Evolutionary conservation across 2,329 filamentous ascomycete genomes (phyloP).

Genomic region (Fusarium heterosporum): DNA sequence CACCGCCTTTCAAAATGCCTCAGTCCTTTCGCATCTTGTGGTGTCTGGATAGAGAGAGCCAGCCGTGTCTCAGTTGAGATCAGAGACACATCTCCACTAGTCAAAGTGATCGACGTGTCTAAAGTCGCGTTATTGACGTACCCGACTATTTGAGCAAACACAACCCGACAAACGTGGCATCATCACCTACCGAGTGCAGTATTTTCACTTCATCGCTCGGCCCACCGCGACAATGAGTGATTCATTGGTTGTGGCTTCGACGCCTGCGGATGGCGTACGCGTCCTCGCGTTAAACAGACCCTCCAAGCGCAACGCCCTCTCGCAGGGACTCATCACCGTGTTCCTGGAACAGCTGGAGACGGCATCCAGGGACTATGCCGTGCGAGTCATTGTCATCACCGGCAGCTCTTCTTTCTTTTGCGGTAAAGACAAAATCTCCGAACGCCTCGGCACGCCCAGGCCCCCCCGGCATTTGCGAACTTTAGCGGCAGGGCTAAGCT

Average conservation of each 20-base stretch:
- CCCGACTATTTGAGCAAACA: slow-evolving; percentile 35
- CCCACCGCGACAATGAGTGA: slow-evolving; percentile 23
- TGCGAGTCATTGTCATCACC: slow-evolving; percentile 55
- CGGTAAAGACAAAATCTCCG: slow-evolving; percentile 43
- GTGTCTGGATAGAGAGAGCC: background rate
- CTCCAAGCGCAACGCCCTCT: slow-evolving; percentile 69
- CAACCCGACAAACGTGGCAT: slow-evolving; percentile 2
- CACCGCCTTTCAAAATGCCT: slow-evolving; percentile 38
- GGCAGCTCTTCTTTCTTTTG: slow-evolving; percentile 54
- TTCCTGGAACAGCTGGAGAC: slow-evolving; percentile 50
- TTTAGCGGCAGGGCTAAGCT: slow-evolving; percentile 18
- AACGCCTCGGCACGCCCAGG: background rate
- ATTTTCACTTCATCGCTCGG: background rate
- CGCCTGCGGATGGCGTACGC: slow-evolving; percentile 54
- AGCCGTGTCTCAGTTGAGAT: slow-evolving; percentile 43
- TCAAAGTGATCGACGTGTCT: slow-evolving; percentile 29
- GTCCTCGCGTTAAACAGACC: slow-evolving; percentile 65
- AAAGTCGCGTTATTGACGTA: slow-evolving; percentile 28
- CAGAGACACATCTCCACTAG: slow-evolving; percentile 19
- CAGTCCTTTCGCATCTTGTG: slow-evolving; percentile 1
- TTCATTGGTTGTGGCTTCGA: slow-evolving; percentile 43
- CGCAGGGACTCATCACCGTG: slow-evolving; percentile 61
- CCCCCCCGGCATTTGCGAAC: slow-evolving; percentile 21
- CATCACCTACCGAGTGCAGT: slow-evolving; percentile 10
- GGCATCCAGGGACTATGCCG: slow-evolving; percentile 42